Percentiles rank a stretch among this genome's conserved stretches.
Conservation (phyloP, 352 stramenopile species). For the Saprolegnia parasitica region DNA sequence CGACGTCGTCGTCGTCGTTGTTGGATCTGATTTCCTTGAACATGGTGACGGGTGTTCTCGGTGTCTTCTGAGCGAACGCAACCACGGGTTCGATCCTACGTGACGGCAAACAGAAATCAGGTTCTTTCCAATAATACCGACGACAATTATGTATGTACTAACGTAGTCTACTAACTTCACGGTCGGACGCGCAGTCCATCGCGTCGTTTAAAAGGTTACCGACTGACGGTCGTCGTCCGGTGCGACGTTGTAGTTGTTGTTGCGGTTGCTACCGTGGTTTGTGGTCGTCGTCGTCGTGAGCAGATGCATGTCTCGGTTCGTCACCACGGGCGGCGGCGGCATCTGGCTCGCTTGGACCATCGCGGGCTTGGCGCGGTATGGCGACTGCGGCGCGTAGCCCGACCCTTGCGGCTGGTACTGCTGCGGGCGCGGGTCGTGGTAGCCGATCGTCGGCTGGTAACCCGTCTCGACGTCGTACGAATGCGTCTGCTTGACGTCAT, state of each 20-base stretch:
- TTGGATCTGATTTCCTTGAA: too few relatives aligned
- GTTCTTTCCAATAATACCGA: too few relatives aligned
- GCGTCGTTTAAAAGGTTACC: neutral
- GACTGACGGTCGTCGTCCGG: conserved; percentile 1
- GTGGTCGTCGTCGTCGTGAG: neutral
- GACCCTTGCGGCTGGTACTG: neutral
- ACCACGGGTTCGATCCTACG: too few relatives aligned
- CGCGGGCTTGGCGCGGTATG: neutral
- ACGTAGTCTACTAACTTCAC: too few relatives aligned
- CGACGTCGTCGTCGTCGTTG: too few relatives aligned
- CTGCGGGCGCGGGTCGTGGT: conserved; percentile 3
- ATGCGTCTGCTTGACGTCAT: conserved; percentile 13
- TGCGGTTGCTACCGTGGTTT: too few relatives aligned
- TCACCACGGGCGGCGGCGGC: neutral
- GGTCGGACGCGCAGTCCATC: too few relatives aligned
- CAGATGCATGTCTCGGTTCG: conserved; percentile 7
- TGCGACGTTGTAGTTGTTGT: neutral
- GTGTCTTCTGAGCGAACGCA: too few relatives aligned
- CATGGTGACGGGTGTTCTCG: too few relatives aligned
- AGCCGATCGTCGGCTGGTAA: conserved; percentile 7
- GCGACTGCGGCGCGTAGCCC: neutral
- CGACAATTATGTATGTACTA: too few relatives aligned
- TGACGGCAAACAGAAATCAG: too few relatives aligned
- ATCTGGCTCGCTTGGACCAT: neutral
- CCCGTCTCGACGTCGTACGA: conserved; percentile 11